These are phyloP conservation scores for Cucumis melo DNA, from an alignment of 306 rosid species.

Conservation along the genomic window DNA sequence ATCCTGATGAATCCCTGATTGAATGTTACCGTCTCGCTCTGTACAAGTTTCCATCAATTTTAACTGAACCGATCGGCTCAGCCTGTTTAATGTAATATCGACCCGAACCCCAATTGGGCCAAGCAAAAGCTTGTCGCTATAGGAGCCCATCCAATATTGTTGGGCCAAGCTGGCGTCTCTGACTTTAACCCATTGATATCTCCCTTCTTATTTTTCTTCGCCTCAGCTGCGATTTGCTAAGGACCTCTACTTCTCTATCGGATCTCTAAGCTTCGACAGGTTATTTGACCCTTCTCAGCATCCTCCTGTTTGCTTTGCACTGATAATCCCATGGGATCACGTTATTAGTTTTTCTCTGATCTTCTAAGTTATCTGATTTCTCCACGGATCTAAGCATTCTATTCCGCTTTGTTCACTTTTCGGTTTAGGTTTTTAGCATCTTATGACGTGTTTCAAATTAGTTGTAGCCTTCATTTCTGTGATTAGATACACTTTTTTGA, in stretches of 20 bases:
- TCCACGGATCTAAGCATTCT: background rate
- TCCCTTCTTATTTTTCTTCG: background rate
- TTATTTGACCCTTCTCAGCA: background rate
- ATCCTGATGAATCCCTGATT: background rate
- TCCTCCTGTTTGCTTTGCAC: background rate
- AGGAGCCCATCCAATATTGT: background rate
- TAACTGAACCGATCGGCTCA: background rate
- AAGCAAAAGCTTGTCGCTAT: background rate
- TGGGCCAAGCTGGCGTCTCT: background rate
- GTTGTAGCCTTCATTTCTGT: background rate
- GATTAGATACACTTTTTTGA: background rate
- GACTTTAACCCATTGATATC: background rate
- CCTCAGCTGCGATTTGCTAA: background rate
- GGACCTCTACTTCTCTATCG: background rate
- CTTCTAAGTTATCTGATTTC: background rate
- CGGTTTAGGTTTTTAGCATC: background rate
- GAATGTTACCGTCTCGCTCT: background rate
- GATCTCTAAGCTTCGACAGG: conserved; percentile 1
- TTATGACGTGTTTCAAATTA: background rate
- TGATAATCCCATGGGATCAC: background rate
- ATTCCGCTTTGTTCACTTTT: background rate
- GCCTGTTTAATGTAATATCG: background rate
- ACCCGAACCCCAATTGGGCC: background rate
- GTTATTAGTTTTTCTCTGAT: too few relatives aligned
- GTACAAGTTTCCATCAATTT: background rate